Evolutionary conservation across 176 grass and related monocot genomes (phyloP), one percentile per base, ranked within the genome.

Genomic region (Carex cristatella): DNA sequence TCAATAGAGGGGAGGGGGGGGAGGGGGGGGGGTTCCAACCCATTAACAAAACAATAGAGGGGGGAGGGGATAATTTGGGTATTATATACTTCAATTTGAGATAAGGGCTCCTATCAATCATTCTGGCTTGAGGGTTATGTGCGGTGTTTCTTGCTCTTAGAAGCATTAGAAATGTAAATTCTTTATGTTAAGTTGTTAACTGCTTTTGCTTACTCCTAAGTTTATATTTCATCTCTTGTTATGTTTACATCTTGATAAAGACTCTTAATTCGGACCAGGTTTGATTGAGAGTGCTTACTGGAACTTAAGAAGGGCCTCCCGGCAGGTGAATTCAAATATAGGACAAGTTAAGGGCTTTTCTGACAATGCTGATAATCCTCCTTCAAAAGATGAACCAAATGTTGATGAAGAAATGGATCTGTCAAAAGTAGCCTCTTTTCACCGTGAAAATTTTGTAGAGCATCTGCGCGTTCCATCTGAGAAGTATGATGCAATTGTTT

Each of bases 401-500:
- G 38, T 69, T 60, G 7, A 54, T 11, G 74, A 70, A 40, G 54
- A 87, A 12, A 60, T 64, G 69, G 73, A 95, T 85, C 37, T 92
- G 85, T 90, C 68, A 68, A 81, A 87, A 81, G 65, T 84, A 75
- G 81, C 95, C 53, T 92, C 88, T 42, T 99, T 99, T 82, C 81
- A 14, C 11, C 28, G 18, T 81, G 91, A 95, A 80, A 99, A 99
- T 99, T 95, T 99, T 90, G 87, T 95, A 5, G 66, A 91, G 61
- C 83, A 83, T 77, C 33, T 83, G 74, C 9, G 79, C 18, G 88
- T 42, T 88, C 85, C 87, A 74, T 88, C 91, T 66, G 95, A 94
- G 88, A 87, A 82, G 79, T 99, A 99, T 88, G 96, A 94, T 84
- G 86, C 93, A 42, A 89, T 99, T 81, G 8, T 95, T 85, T 99